Evolutionary conservation across 768 basidiomycete genomes (phyloP), one percentile per base, ranked within the genome.

Genomic region (Boletus reticuloceps): DNA sequence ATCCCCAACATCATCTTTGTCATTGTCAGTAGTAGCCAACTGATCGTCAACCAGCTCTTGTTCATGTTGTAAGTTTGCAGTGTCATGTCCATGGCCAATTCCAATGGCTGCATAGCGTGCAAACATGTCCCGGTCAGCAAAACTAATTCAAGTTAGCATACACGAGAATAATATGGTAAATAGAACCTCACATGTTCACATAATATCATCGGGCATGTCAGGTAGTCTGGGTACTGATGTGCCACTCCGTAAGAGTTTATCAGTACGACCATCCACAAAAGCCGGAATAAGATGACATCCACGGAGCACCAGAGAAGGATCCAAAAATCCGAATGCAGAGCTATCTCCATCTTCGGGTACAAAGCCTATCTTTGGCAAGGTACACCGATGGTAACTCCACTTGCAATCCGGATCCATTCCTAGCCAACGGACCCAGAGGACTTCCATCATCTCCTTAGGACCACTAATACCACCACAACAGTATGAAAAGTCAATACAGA

Each of bases 391-490:
- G 42, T 51, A 46, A 2, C 44, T 38, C 54, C 54, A 55, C 16
- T 20, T 38, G 3, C 36, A 5, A 6, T 39, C 42, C 7, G 29
- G 42, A n/a, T 55, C 38, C 1, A 51, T 27, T 1, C 54, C 50
- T 6, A 55, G 14, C 50, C 54, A 55, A 38, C 10, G 16, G 17
- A 55, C 50, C 55, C 50, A 56, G 1, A 52, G 25, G 25, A 25
- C 25, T 5, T 25, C 25, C 25, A 25, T 4, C 25, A 4, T 4
- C 5, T 25, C 25, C 32, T 47, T 34, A 0, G 14, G 12, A 46
- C 6, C 4, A 6, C 37, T 52, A 2, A 47, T 2, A 7, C 55
- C 50, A 40, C n/a, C 27, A 1, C 22, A 39, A 37, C 13, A 41
- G 22, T 22, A 22, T 22, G 19, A 12, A 52, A 4, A 5, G 37